Evolutionary conservation across 805 yeast species (phyloP), one percentile per base, ranked within the genome.

Genomic region (Metschnikowia peoriensis): DNA sequence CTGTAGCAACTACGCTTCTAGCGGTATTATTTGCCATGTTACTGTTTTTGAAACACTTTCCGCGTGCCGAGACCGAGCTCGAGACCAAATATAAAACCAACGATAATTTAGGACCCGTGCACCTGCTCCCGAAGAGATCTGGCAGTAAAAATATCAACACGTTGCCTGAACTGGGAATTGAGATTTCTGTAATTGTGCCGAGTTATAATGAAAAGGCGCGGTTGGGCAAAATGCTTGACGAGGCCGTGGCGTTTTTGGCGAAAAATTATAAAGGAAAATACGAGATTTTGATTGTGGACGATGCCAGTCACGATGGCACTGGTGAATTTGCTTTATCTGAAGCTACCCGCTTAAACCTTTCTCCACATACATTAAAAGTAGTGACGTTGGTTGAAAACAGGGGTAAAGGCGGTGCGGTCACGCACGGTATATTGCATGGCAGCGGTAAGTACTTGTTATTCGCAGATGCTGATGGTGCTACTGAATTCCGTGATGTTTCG

Each of bases 391-490:
- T 70, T 27, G 68, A 81, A 56, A 94, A 94, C 67, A 79, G 99
- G 61, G 99, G 99, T 28, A 93, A 93, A 71, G 79, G 79, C 7
- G 97, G 98, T 11, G 99, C 98, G 0, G 98, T 94, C 0, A 84
- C 96, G 15, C 97, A 93, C 68, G 99, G 99, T 7, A 71, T 94
- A 67, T 80, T 85, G 61, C 84, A 83, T 61, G 73, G 85, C 3
- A 74, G 89, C 41, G 99, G 98, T 11, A 67, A 76, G 51, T 85
- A 80, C 61, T 82, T 83, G 10, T 77, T 94, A 9, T 94, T 94
- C 73, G 98, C 97, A 1, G 99, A 94, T 70, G 99, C 98, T 0
- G 99, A 94, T 70, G 98, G 98, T 35, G 98, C 99, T 5, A 86
- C 96, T 28, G 77, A 79, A 59, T 94, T 94, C 66, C 63, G 80